phyloP scores from a whole-genome alignment of 371 early-diverging fungal species.

The Mortierella sp. region DNA sequence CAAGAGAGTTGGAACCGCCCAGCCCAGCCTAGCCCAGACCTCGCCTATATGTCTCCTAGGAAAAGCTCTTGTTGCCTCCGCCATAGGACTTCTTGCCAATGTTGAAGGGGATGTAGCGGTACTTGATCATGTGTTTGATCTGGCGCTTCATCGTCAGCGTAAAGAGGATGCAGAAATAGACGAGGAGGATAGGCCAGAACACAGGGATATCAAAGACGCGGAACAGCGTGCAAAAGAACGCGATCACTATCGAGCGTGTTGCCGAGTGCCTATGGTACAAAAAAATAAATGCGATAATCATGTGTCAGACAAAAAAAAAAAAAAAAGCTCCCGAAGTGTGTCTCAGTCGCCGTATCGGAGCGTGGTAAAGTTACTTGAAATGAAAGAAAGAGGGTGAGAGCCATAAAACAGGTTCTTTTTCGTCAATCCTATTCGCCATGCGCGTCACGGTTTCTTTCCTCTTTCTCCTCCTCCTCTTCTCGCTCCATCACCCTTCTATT shows the following conservation, averaged over 20 bases:
- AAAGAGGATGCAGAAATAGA: conserved; percentile 97
- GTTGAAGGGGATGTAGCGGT: conserved; percentile 98
- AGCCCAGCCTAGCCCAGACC: background rate
- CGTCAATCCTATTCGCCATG: background rate
- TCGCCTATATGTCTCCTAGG: background rate
- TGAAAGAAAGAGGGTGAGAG: background rate
- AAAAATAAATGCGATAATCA: background rate
- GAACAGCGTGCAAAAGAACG: conserved; percentile 89
- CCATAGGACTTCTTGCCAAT: conserved; percentile 92
- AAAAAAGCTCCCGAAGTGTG: background rate
- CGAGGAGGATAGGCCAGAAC: conserved; percentile 92
- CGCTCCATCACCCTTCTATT: too few species aligned
- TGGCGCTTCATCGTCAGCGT: conserved; percentile 96
- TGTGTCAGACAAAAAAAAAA: background rate
- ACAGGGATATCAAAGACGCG: conserved; percentile 97
- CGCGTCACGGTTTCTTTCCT: too few species aligned
- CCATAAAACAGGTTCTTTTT: background rate
- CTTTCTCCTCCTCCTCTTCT: too few species aligned
- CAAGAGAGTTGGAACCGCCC: background rate
- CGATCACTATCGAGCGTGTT: conserved; percentile 85
- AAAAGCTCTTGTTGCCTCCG: conserved; percentile 1
- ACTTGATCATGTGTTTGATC: conserved; percentile 98
- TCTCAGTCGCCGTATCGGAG: background rate
- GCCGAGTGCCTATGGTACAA: conserved; percentile 76
- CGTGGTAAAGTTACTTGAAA: background rate